phyloP scores from a whole-genome alignment of 768 basidiomycete genomes.

The Phanerochaete carnosa region DNA sequence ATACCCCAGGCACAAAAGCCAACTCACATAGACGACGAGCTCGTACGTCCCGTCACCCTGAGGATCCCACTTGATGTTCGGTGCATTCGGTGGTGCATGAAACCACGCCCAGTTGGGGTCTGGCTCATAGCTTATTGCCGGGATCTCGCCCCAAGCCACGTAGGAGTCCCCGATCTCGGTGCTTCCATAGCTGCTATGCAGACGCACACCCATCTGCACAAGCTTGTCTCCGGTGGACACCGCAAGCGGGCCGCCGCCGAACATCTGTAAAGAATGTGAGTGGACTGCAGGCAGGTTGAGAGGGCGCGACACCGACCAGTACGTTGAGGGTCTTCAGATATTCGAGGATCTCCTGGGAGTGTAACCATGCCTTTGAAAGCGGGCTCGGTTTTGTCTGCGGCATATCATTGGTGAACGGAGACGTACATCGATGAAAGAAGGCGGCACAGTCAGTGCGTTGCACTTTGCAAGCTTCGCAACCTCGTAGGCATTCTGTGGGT shows the following conservation, averaged over 20 bases:
- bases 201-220: constrained; percentile 7
- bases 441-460: constrained; percentile 9
- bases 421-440: constrained; percentile 16
- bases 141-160: not conserved
- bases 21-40: constrained; percentile 9
- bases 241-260: constrained; percentile 16
- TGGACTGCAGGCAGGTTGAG: not conserved
- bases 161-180: constrained; percentile 13
- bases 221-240: constrained; percentile 10
- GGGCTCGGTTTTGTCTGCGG: not conserved
- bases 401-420: not conserved
- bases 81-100: not conserved
- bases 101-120: constrained; percentile 12
- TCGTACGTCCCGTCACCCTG: constrained; percentile 14
- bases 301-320: not conserved
- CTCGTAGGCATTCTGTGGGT: constrained; percentile 13
- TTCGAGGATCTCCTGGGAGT: constrained; percentile 12
- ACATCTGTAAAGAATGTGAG: constrained; percentile 8
- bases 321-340: constrained; percentile 9
- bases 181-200: constrained; percentile 11
- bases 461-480: constrained; percentile 3
- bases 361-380: constrained; percentile 14
- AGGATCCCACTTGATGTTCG: constrained; percentile 3
- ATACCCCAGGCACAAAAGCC: not conserved
- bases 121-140: not conserved